These are phyloP conservation scores for Mycena chlorophos DNA, from an alignment of 768 basidiomycete species.

Conservation along the genomic window DNA sequence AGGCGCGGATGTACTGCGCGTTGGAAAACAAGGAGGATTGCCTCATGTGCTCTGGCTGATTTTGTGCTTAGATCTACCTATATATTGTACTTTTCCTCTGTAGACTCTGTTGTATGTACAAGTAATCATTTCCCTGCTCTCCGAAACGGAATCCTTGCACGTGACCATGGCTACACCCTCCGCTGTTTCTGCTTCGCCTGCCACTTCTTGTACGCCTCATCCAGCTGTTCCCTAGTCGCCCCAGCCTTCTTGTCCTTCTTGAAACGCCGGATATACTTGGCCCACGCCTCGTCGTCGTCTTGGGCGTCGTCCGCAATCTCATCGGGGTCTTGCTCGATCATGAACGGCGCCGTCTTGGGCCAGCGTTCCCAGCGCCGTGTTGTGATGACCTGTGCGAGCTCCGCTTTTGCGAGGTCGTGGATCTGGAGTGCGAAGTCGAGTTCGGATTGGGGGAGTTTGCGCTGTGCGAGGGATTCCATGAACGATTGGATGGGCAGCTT, in stretches of 20 bases:
- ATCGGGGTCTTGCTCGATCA: constrained; percentile 30
- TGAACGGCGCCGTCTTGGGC: constrained; percentile 21
- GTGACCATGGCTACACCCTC: too few species aligned
- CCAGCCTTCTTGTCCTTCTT: constrained; percentile 27
- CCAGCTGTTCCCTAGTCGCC: constrained; percentile 5
- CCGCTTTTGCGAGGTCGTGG: constrained; percentile 6
- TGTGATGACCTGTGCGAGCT: constrained; percentile 14
- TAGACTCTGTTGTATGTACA: too few species aligned
- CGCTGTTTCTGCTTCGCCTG: constrained; percentile 3
- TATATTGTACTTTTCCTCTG: constrained; percentile 21
- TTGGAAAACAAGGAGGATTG: constrained; percentile 94
- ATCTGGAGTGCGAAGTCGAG: constrained; percentile 23
- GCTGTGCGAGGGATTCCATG: constrained; percentile 33
- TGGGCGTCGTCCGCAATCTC: constrained; percentile 18
- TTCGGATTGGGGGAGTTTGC: constrained; percentile 22
- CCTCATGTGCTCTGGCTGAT: constrained; percentile 82
- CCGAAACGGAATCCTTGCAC: too few species aligned
- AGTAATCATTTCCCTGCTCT: too few species aligned
- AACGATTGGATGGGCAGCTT: constrained; percentile 23
- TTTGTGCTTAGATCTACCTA: too few species aligned
- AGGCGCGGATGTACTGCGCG: constrained; percentile 80
- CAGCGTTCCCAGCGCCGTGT: constrained; percentile 25
- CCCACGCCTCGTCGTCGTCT: constrained; percentile 23
- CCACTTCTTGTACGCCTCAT: not conserved
- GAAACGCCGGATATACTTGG: constrained; percentile 31